phyloP scores from a whole-genome alignment of 1,284 basidiomycete species.

The Pseudozyma sp. region DNA sequence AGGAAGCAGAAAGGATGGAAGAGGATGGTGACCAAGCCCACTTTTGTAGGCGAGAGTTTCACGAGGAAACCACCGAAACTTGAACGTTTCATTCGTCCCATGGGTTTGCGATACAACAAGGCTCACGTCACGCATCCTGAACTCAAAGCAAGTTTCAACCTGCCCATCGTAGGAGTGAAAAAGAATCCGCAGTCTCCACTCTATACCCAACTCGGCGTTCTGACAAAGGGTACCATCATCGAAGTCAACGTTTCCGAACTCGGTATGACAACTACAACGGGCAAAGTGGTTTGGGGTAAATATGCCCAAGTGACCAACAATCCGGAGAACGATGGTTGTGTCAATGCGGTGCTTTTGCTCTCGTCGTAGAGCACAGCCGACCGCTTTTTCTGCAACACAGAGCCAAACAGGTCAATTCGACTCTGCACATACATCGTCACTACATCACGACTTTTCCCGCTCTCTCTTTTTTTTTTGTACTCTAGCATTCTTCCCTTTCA shows the following conservation, averaged over 20 bases:
- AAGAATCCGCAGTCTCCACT: slow-evolving; percentile 99
- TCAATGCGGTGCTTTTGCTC: slow-evolving; percentile 63
- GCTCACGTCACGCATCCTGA: slow-evolving; percentile 99
- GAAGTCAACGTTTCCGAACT: slow-evolving; percentile 83
- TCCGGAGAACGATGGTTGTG: slow-evolving; percentile 67
- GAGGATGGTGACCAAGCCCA: slow-evolving; percentile 99
- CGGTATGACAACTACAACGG: slow-evolving; percentile 98
- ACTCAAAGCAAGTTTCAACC: slow-evolving; percentile 97
- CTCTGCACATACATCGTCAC: too few relatives aligned
- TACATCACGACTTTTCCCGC: neutral
- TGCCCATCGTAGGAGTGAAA: slow-evolving; percentile 97
- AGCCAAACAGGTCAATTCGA: too few relatives aligned
- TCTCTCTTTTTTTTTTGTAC: slow-evolving; percentile 23
- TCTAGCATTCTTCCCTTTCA: slow-evolving; percentile 27
- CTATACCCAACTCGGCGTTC: slow-evolving; percentile 87
- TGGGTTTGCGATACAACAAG: slow-evolving; percentile 97
- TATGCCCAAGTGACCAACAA: slow-evolving; percentile 86
- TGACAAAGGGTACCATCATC: slow-evolving; percentile 98
- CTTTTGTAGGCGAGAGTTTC: slow-evolving; percentile 97
- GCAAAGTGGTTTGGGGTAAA: slow-evolving; percentile 84
- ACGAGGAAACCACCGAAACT: slow-evolving; percentile 99
- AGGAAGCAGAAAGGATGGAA: slow-evolving; percentile 98
- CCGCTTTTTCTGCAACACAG: neutral
- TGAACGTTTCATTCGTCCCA: slow-evolving; percentile 97
- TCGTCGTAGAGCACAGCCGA: slow-evolving; percentile 34